Conservation (phyloP, 495 filamentous ascomycete species). For the Trichoderma virens region DNA sequence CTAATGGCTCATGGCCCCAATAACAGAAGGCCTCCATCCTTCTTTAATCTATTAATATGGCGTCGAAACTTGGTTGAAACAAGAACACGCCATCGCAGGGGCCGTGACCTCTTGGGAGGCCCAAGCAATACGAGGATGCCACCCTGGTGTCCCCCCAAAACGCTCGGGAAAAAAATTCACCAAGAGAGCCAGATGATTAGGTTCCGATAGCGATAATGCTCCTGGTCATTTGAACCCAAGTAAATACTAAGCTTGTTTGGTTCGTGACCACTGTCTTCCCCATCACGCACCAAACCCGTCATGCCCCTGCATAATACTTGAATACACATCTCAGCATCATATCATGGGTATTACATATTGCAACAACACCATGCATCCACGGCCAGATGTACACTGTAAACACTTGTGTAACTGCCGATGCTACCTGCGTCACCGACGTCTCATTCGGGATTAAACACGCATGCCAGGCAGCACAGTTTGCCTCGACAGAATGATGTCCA, state of each 20-base stretch:
- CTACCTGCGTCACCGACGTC: not conserved
- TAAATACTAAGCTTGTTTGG: no score
- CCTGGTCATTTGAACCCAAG: no score
- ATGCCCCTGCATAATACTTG: no score
- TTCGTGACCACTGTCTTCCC: no score
- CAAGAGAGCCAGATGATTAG: not conserved
- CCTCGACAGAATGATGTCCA: not conserved
- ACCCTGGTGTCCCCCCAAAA: not conserved
- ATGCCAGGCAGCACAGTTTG: not conserved
- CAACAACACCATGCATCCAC: no score
- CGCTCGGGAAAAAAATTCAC: not conserved
- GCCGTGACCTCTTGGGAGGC: not conserved
- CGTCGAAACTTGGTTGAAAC: conserved; percentile 3
- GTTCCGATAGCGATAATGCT: no score
- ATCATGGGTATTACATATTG: not conserved
- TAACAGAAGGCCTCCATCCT: not conserved
- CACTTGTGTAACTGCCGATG: not conserved
- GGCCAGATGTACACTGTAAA: no score
- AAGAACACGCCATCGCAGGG: not conserved
- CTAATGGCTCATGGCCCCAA: no score
- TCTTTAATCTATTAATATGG: not conserved
- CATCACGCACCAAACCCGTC: no score
- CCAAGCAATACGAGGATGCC: not conserved
- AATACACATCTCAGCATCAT: no score
- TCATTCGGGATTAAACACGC: not conserved